phyloP scores from a whole-genome alignment of 176 grass and related monocot species.

The Microstegium vimineum region DNA sequence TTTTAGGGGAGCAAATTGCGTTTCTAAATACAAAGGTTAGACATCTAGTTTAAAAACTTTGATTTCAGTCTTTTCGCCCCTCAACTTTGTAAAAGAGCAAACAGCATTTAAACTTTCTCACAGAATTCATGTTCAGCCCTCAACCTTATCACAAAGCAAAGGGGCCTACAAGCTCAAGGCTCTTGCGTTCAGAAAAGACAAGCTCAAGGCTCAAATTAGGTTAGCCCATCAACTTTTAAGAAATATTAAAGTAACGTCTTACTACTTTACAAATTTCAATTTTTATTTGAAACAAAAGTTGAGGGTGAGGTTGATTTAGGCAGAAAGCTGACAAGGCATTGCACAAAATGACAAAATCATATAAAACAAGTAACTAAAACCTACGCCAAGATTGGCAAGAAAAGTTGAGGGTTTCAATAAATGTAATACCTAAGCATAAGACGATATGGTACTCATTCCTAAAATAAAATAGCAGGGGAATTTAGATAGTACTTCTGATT shows the following conservation, averaged over 20 bases:
- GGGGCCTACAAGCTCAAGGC: background rate
- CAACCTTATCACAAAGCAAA: conserved; percentile 1
- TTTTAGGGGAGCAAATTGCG: background rate
- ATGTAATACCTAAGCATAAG: background rate
- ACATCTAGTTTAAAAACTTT: conserved; percentile 4
- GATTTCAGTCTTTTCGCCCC: background rate
- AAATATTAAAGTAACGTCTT: background rate
- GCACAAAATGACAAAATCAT: background rate
- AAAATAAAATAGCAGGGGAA: conserved; percentile 20
- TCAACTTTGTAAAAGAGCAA: background rate
- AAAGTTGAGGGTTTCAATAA: background rate
- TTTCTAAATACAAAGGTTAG: background rate
- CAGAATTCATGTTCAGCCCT: background rate
- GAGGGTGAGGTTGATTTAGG: background rate
- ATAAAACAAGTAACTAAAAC: conserved; percentile 15
- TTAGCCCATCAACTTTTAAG: background rate
- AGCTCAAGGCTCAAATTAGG: background rate
- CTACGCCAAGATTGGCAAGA: background rate
- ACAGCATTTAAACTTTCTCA: background rate
- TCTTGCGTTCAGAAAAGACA: background rate
- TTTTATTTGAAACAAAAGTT: conserved; percentile 7
- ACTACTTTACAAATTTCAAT: background rate
- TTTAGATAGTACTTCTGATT: conserved; percentile 64
- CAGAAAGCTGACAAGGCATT: background rate
- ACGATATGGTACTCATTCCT: background rate